Evolutionary conservation across 441 rosid genomes (phyloP).

Genomic region (Omphalea diandra): DNA sequence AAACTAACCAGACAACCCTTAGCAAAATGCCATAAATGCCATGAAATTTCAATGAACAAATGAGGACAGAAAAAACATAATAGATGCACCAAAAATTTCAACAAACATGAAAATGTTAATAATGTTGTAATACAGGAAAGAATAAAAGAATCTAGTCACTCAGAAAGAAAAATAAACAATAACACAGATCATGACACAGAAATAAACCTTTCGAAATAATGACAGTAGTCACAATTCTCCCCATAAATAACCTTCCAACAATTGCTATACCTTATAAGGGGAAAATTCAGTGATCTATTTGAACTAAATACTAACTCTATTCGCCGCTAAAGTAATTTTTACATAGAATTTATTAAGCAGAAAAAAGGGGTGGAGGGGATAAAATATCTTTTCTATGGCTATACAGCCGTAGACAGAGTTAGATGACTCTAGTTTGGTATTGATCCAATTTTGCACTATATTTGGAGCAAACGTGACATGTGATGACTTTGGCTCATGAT

Average conservation of each 20-base stretch:
- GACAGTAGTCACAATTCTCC: neutral
- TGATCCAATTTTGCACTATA: neutral
- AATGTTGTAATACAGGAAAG: neutral
- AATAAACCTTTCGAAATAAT: neutral
- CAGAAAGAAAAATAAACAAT: neutral
- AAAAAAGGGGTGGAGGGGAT: neutral
- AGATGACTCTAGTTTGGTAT: neutral
- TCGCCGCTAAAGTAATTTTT: neutral
- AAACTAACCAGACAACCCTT: neutral
- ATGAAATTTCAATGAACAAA: neutral
- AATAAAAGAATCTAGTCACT: neutral
- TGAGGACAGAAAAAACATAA: neutral
- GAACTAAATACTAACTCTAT: neutral
- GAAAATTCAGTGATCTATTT: neutral
- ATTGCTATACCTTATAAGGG: neutral
- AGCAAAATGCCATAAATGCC: neutral
- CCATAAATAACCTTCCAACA: neutral
- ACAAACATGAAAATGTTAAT: neutral
- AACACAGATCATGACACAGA: neutral
- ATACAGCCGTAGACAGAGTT: neutral
- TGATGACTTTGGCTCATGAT: neutral
- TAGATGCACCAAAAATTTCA: neutral
- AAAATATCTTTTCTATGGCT: neutral
- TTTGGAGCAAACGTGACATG: neutral
- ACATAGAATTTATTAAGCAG: neutral